Evolutionary conservation across 78 protist species (phyloP).

Genomic region (Paulinella micropora): DNA sequence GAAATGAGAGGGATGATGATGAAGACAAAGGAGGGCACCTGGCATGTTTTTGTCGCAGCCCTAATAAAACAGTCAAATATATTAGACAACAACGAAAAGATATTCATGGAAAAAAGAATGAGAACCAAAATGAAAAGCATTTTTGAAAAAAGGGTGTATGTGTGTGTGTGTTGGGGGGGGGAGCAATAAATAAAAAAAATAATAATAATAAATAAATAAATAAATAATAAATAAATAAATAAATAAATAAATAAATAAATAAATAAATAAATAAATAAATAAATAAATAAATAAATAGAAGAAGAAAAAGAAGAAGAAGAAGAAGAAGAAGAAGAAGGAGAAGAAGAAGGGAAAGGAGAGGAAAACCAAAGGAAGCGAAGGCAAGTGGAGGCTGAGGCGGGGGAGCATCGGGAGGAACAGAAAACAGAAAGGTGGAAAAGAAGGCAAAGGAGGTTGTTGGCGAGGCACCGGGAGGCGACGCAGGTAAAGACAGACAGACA

Average conservation of each 20-base stretch:
- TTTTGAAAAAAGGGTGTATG: too few species aligned
- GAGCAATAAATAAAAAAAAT: neutral
- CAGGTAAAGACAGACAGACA: too few species aligned
- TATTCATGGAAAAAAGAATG: neutral
- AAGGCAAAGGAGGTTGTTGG: neutral
- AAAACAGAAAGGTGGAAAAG: too few species aligned
- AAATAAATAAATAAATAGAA: neutral
- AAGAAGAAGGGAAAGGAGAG: neutral
- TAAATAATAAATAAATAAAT: neutral
- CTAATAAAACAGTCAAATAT: too few species aligned
- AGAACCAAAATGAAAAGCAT: neutral
- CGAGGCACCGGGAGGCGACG: neutral
- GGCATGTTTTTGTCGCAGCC: constrained; percentile 70
- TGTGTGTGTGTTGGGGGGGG: too few species aligned
- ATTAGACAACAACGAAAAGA: too few species aligned
- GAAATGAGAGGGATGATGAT: too few species aligned
- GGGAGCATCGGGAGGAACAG: neutral
- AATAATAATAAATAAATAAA: neutral
- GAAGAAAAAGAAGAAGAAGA: too few species aligned
- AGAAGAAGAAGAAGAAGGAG: neutral
- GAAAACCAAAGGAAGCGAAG: too few species aligned
- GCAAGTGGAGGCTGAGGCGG: too few species aligned
- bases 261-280: neutral
- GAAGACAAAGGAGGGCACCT: neutral
- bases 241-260: neutral